Conservation (phyloP, 2,329 filamentous ascomycete genomes). For the Amauroascus verrucosus region DNA sequence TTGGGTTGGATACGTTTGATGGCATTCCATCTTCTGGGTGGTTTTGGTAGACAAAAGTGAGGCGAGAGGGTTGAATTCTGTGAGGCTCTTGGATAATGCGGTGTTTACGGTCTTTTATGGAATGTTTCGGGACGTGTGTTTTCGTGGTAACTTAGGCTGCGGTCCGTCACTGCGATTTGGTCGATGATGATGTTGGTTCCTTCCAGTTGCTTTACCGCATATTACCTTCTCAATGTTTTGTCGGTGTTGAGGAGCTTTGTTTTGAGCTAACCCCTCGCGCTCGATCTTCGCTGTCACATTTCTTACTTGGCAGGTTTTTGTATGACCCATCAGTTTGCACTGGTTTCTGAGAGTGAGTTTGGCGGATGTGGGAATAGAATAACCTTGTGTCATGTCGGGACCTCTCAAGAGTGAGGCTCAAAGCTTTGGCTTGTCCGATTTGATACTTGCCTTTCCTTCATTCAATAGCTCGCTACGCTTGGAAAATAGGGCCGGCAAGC, state of each 20-base stretch:
- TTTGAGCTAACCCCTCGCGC: neutral
- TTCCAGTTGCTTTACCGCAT: neutral
- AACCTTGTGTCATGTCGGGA: slow-evolving; percentile 45
- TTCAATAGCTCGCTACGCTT: neutral
- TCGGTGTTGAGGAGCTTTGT: slow-evolving; percentile 1
- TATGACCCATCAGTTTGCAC: neutral
- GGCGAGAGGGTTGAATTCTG: neutral
- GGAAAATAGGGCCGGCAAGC: neutral
- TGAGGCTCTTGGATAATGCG: neutral
- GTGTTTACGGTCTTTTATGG: neutral
- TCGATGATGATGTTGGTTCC: neutral
- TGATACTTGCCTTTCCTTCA: slow-evolving; percentile 25
- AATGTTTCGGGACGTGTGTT: neutral
- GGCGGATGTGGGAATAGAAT: slow-evolving; percentile 15
- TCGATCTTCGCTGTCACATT: neutral
- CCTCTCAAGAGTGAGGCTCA: slow-evolving; percentile 90
- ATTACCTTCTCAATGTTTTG: slow-evolving; percentile 1
- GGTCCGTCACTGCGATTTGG: neutral
- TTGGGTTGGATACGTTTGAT: slow-evolving; percentile 17
- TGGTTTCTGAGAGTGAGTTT: neutral
- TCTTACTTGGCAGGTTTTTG: neutral
- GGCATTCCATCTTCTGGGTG: neutral
- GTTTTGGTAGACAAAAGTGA: slow-evolving; percentile 1
- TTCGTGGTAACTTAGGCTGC: neutral
- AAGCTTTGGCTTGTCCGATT: slow-evolving; percentile 79